Conservation (phyloP, 2,329 filamentous ascomycete genomes). For the Phaeosphaeria sp. region DNA sequence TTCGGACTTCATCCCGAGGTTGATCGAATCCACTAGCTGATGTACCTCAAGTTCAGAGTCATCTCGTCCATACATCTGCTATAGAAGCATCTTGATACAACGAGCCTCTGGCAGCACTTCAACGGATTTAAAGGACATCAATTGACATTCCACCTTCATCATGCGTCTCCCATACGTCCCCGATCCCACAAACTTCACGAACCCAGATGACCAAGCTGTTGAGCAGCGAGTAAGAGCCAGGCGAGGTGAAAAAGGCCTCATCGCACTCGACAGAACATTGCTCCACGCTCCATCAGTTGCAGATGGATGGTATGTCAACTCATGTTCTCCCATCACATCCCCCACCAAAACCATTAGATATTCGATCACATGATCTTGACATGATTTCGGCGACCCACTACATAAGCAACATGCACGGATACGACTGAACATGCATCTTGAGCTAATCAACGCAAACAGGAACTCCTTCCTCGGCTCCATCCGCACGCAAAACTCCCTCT, state of each 20-base stretch:
- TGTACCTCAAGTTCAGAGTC: background rate
- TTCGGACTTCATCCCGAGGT: background rate
- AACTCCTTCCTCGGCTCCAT: constrained; percentile 65
- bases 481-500: constrained; percentile 59
- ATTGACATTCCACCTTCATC: too few relatives aligned
- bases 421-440: too few relatives aligned
- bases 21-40: background rate
- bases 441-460: too few relatives aligned
- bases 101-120: too few relatives aligned
- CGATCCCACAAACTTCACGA: constrained; percentile 57
- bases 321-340: too few relatives aligned
- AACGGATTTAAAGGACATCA: too few relatives aligned
- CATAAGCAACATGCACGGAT: too few relatives aligned
- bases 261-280: constrained; percentile 61
- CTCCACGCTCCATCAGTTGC: constrained; percentile 63
- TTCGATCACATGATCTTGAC: background rate
- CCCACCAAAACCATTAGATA: too few relatives aligned
- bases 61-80: background rate
- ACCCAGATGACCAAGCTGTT: constrained; percentile 57
- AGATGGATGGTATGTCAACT: constrained; percentile 59
- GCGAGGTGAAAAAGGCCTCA: constrained; percentile 57
- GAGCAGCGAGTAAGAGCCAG: constrained; percentile 60
- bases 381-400: too few relatives aligned
- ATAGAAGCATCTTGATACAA: too few relatives aligned
- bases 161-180: constrained; percentile 64